These are phyloP conservation scores for Fusarium miscanthi DNA, from an alignment of 2,329 filamentous ascomycete genomes.

Conservation along the genomic window DNA sequence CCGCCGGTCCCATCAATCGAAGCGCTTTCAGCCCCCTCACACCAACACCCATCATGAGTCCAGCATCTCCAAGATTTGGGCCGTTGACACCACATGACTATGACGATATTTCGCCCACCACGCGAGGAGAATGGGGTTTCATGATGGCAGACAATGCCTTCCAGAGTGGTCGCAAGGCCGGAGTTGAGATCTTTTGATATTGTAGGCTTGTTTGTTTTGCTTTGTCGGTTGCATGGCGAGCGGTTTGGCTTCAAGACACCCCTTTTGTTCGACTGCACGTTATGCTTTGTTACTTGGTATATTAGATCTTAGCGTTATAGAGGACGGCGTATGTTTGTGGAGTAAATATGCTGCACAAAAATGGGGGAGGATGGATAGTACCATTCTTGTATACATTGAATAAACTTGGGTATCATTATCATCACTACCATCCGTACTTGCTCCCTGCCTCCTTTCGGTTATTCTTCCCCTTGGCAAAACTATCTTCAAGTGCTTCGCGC, in stretches of 20 bases:
- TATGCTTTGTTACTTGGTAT: conserved; percentile 12
- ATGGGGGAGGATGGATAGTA: conserved; percentile 4
- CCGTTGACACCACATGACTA: conserved; percentile 68
- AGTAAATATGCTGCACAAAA: not conserved
- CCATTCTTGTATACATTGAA: conserved; percentile 20
- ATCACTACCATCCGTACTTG: conserved; percentile 80
- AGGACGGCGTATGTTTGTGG: conserved; percentile 11
- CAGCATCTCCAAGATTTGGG: conserved; percentile 50
- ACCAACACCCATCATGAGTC: conserved; percentile 40
- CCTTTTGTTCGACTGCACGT: conserved; percentile 9
- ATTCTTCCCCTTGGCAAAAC: conserved; percentile 82
- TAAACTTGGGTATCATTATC: conserved; percentile 41
- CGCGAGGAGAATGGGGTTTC: conserved; percentile 71
- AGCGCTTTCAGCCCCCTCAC: conserved; percentile 39
- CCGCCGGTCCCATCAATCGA: conserved; percentile 37
- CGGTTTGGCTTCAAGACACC: conserved; percentile 23
- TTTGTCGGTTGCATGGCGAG: conserved; percentile 15
- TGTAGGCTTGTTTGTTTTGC: not conserved
- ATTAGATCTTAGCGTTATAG: conserved; percentile 19
- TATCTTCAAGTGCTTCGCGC: conserved; percentile 89
- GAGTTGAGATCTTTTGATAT: conserved; percentile 54
- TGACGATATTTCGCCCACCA: conserved; percentile 72
- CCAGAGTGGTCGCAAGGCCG: conserved; percentile 57
- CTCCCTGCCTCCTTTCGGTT: conserved; percentile 85
- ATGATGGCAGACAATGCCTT: conserved; percentile 63